These are phyloP conservation scores for Lasiosphaeria hispida DNA, from an alignment of 495 filamentous ascomycete species.

Conservation along the genomic window DNA sequence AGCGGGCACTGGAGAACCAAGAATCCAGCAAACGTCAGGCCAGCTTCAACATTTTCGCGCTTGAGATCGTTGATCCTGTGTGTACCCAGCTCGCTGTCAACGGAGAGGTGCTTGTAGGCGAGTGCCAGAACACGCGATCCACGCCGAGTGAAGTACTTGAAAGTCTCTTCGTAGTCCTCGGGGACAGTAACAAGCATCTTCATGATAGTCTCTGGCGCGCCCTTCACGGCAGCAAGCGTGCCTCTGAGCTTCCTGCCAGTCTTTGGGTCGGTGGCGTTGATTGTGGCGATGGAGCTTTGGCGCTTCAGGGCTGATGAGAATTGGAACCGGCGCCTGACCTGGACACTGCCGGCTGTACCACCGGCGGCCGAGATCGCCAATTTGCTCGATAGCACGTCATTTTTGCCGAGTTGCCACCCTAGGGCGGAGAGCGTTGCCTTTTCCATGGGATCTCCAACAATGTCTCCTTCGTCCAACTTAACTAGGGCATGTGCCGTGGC, in stretches of 20 bases:
- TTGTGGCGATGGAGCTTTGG: conserved; percentile 87
- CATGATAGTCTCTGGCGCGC: conserved; percentile 92
- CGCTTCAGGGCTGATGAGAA: conserved; percentile 96
- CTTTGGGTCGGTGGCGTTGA: conserved; percentile 63
- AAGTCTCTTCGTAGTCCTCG: conserved; percentile 93
- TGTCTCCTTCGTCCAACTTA: conserved; percentile 92
- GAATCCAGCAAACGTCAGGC: conserved; percentile 88
- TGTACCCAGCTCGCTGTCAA: conserved; percentile 75
- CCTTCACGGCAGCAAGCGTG: conserved; percentile 94
- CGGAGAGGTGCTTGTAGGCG: conserved; percentile 85
- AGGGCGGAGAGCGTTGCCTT: conserved; percentile 88
- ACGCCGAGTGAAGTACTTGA: conserved; percentile 94
- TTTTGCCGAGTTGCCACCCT: conserved; percentile 85
- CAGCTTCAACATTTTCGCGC: conserved; percentile 85
- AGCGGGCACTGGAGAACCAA: conserved; percentile 91
- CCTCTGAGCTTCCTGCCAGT: conserved; percentile 69
- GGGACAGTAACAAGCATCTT: conserved; percentile 85
- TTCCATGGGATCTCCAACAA: conserved; percentile 98
- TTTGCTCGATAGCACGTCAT: conserved; percentile 73
- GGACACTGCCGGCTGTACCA: conserved; percentile 59
- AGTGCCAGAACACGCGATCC: conserved; percentile 91
- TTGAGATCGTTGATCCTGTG: conserved; percentile 86
- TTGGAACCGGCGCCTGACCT: conserved; percentile 94
- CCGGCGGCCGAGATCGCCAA: conserved; percentile 40
- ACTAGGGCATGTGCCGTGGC: conserved; percentile 95